These are phyloP conservation scores for Populus tomentosa DNA, from an alignment of 441 rosid genomes.

Conservation along the genomic window DNA sequence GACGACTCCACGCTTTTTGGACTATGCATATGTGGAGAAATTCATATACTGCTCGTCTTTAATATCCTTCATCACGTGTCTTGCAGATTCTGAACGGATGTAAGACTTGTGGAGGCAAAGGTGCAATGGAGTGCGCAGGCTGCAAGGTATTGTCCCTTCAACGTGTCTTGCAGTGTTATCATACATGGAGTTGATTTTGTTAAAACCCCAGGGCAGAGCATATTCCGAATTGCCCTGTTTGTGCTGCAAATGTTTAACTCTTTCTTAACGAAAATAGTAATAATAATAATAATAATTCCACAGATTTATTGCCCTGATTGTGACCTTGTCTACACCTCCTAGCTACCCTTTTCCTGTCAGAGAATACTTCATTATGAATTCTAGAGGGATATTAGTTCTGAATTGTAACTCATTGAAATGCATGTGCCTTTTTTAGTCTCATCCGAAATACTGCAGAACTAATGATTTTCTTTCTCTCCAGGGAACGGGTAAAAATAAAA, in stretches of 20 bases:
- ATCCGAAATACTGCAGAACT: neutral
- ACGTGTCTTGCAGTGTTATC: neutral
- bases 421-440: neutral
- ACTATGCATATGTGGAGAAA: no score
- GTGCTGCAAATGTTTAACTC: neutral
- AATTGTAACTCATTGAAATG: no score
- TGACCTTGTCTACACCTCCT: neutral
- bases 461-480: slow-evolving; percentile 7
- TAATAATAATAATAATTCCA: no score
- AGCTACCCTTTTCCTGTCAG: neutral
- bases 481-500: slow-evolving; percentile 77
- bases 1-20: no score
- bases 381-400: neutral
- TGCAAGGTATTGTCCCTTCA: slow-evolving; percentile 49
- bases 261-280: no score
- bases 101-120: slow-evolving; percentile 55
- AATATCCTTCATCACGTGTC: neutral
- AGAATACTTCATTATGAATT: neutral
- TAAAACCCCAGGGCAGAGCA: neutral
- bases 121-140: slow-evolving; percentile 71
- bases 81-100: slow-evolving; percentile 53
- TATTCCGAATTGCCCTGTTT: neutral
- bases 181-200: neutral
- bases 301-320: neutral
- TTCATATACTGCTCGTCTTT: neutral